phyloP scores from a whole-genome alignment of 2,329 filamentous ascomycete genomes.

The Ceratocystiopsis minuta region DNA sequence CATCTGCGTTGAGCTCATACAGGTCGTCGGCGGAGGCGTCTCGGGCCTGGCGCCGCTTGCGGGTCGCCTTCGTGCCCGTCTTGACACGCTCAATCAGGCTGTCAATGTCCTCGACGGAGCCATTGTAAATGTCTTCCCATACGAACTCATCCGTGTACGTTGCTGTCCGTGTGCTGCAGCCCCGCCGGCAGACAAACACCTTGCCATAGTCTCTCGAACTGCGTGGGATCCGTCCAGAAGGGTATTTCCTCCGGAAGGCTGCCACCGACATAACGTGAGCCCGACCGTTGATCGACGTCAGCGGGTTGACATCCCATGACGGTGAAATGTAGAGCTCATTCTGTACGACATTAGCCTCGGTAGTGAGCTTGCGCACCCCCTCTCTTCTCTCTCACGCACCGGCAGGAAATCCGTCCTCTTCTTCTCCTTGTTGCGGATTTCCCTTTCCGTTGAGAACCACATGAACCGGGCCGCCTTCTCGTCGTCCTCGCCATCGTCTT shows the following conservation, averaged over 20 bases:
- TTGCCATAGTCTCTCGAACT: constrained; percentile 62
- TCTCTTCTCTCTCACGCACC: constrained; percentile 22
- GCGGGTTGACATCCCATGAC: constrained; percentile 70
- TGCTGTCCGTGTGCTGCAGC: constrained; percentile 73
- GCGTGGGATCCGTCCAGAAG: constrained; percentile 56
- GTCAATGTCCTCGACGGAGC: constrained; percentile 46
- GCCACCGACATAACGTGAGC: constrained; percentile 61
- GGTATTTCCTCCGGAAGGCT: constrained; percentile 50
- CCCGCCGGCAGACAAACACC: constrained; percentile 75
- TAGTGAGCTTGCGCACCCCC: neutral
- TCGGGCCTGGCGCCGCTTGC: constrained; percentile 23
- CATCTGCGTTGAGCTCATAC: constrained; percentile 12
- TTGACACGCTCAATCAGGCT: constrained; percentile 49
- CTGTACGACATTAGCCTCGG: constrained; percentile 19
- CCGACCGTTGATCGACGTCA: constrained; percentile 80
- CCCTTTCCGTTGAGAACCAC: constrained; percentile 88
- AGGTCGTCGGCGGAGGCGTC: constrained; percentile 16
- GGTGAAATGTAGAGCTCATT: constrained; percentile 88
- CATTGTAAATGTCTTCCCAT: constrained; percentile 72
- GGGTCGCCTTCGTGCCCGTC: constrained; percentile 53
- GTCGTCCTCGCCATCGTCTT: constrained; percentile 48
- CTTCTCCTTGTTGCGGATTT: constrained; percentile 68
- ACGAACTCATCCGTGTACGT: constrained; percentile 83
- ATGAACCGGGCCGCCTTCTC: constrained; percentile 76
- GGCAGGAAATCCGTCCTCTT: constrained; percentile 64